Evolutionary conservation across 768 basidiomycete species (phyloP).

Genomic region (Termitomyces sp.): DNA sequence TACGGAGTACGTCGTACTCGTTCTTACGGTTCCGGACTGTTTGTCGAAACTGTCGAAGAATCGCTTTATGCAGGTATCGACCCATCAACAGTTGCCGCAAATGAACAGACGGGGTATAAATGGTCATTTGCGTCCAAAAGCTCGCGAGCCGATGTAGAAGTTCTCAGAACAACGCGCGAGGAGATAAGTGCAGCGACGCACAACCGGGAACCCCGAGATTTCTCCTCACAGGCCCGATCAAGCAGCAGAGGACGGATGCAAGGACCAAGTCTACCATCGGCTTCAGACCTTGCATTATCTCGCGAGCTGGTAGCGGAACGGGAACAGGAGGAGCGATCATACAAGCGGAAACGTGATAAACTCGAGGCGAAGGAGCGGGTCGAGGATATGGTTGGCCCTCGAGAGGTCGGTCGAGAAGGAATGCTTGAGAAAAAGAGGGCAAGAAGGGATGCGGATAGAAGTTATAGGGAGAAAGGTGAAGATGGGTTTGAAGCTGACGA

Average conservation of each 20-base stretch:
- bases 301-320: constrained; percentile 58
- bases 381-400: constrained; percentile 80
- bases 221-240: constrained; percentile 20
- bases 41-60: constrained; percentile 26
- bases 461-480: constrained; percentile 75
- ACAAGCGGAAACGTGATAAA: constrained; percentile 67
- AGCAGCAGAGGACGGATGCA: constrained; percentile 39
- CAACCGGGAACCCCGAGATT: constrained; percentile 19
- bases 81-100: constrained; percentile 50
- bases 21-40: neutral
- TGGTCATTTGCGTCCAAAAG: constrained; percentile 80
- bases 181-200: constrained; percentile 53
- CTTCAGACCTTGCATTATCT: constrained; percentile 66
- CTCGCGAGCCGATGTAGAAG: constrained; percentile 53
- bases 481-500: constrained; percentile 80
- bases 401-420: constrained; percentile 76
- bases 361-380: constrained; percentile 62
- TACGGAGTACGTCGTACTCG: constrained; percentile 46
- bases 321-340: constrained; percentile 45
- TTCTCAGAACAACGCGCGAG: constrained; percentile 55
- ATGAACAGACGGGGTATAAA: constrained; percentile 77
- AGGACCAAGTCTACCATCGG: constrained; percentile 68
- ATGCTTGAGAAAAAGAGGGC: constrained; percentile 85
- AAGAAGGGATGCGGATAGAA: constrained; percentile 63
- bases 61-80: constrained; percentile 61